phyloP scores from a whole-genome alignment of 768 basidiomycete genomes.

The Tephrocybe rancida region DNA sequence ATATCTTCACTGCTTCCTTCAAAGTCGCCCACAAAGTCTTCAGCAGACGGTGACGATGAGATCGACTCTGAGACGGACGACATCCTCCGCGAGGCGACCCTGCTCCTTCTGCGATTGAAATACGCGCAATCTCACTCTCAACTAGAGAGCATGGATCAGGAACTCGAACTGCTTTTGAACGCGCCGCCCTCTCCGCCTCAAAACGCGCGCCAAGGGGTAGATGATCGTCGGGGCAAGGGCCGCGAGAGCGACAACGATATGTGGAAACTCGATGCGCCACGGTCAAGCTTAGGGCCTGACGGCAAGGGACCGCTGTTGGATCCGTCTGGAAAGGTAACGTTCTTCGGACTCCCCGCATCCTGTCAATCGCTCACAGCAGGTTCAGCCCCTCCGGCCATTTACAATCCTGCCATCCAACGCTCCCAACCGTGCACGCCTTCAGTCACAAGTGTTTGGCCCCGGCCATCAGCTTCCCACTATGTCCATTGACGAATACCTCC shows the following conservation, averaged over 20 bases:
- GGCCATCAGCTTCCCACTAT: constrained; percentile 89
- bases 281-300: constrained; percentile 41
- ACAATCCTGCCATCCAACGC: constrained; percentile 82
- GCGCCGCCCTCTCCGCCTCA: constrained; percentile 47
- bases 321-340: constrained; percentile 69
- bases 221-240: constrained; percentile 40
- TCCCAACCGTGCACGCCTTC: constrained; percentile 70
- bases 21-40: constrained; percentile 11
- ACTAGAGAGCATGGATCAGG: constrained; percentile 69
- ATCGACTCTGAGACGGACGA: constrained; percentile 65
- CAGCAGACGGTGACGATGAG: constrained; percentile 41
- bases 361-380: not conserved
- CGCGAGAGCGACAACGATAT: constrained; percentile 50
- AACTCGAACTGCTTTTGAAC: constrained; percentile 65
- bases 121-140: constrained; percentile 72
- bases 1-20: constrained; percentile 62
- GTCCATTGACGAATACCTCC: constrained; percentile 93
- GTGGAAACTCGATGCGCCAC: constrained; percentile 74
- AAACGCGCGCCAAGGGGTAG: constrained; percentile 24
- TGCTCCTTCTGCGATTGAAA: constrained; percentile 73
- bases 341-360: not conserved
- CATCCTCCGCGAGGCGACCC: constrained; percentile 61
- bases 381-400: constrained; percentile 86
- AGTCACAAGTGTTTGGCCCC: constrained; percentile 82
- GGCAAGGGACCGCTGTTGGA: constrained; percentile 72